A percentile compares a stretch with the other conserved stretches of the same genome.
Evolutionary conservation across 192 early-diverging fungal genomes (phyloP).

Genomic region (Funneliformis geosporum): DNA sequence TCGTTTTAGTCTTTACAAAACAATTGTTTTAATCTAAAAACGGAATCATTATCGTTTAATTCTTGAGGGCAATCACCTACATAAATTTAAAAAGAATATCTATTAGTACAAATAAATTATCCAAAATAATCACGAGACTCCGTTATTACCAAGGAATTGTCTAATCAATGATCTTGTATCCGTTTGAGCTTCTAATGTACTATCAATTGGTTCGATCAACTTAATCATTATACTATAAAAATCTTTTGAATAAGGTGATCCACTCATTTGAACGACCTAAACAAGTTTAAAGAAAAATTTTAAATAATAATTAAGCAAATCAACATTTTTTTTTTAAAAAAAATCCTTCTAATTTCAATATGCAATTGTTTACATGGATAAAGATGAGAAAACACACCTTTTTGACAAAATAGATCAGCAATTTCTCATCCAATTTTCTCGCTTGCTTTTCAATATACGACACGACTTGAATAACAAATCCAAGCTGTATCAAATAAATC

Average conservation of each 20-base stretch:
- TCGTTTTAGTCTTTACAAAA: too few species aligned
- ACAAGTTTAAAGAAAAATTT: not conserved
- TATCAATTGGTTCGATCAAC: constrained; percentile 3
- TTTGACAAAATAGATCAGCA: constrained; percentile 67
- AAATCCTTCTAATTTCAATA: too few species aligned
- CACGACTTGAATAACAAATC: constrained; percentile 64
- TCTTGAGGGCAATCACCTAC: not conserved
- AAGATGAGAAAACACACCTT: constrained; percentile 34
- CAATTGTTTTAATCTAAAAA: too few species aligned
- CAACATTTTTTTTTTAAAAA: not conserved
- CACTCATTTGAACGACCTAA: not conserved
- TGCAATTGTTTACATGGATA: too few species aligned
- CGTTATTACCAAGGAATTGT: constrained; percentile 18
- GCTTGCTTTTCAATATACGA: constrained; percentile 56
- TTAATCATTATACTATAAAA: constrained; percentile 18
- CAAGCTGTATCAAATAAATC: constrained; percentile 63
- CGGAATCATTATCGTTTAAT: not conserved
- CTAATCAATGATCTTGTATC: not conserved
- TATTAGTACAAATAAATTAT: not conserved
- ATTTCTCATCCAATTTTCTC: constrained; percentile 66
- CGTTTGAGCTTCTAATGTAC: not conserved
- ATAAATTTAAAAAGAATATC: not conserved
- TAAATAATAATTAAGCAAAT: not conserved
- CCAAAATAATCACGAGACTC: not conserved
- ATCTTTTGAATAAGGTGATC: constrained; percentile 9